Evolutionary conservation across 2,329 filamentous ascomycete genomes (phyloP), one percentile per base, ranked within the genome.

Genomic region (Hypomyces perniciosus): DNA sequence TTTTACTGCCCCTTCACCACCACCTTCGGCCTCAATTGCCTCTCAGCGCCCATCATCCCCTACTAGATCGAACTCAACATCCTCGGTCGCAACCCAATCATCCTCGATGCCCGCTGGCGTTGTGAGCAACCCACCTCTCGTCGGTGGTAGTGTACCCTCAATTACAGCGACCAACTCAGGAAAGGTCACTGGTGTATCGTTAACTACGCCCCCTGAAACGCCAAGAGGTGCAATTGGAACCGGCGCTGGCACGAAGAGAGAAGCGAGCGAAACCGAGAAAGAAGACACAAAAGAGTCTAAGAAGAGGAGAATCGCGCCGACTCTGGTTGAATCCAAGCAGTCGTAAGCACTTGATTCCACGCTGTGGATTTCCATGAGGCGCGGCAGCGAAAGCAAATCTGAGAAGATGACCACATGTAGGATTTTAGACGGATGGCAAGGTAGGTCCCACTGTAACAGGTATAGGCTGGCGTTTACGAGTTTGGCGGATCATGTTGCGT

Each of bases 181-280:
- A 40, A 81, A 81, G 60, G 72, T 80, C 3, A 73, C 75, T 0
- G 76, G 78, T 0, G 72, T 95, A 40, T 88, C 90, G 0, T 81
- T 95, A 61, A 89, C 88, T 35, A 96, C 92, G 6, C 92, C 93
- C 2, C 93, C 92, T 1, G 87, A 95, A 66, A 97, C 92, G 3
- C 92, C 92, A 5, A 76, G 78, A 38, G 67, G 64, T 41, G 56
- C 62, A 1, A 58, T 61, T 13, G 60, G 60, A 27, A 59, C 62
- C 37, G 62, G 62, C 42, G 62, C 65, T 3, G 77, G 77, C 30
- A 68, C 71, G 12, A 85, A 84, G 65, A 72, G 81, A 56, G 81
- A 84, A 29, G 74, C 74, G 9, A 77, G 72, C 27, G 79, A 80
- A 52, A 72, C 71, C 27, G 81, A 81, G 33, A 74, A 76, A 43